phyloP scores from a whole-genome alignment of 139 green algal genomes.

The Microglena sp. region DNA sequence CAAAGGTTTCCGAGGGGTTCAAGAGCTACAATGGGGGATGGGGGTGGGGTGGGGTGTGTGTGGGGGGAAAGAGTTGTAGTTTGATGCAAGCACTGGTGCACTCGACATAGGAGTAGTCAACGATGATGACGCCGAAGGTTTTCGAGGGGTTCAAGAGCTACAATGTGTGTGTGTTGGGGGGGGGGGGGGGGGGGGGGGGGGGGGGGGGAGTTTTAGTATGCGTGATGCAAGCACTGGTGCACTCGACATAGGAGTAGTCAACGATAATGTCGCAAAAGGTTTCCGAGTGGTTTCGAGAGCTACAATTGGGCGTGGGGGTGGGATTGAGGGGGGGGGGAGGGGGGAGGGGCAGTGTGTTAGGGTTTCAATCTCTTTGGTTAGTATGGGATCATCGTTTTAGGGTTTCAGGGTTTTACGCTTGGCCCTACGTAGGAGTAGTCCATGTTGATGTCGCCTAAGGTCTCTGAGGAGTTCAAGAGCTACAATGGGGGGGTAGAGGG shows the following conservation, averaged over 20 bases:
- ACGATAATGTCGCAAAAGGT: constrained; percentile 99
- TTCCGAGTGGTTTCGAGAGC: constrained; percentile 94
- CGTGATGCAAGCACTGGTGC: constrained; percentile 82
- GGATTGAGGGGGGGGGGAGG: too few species aligned
- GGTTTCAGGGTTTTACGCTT: too few species aligned
- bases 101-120: constrained; percentile 99
- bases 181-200: too few species aligned
- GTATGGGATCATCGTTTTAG: too few species aligned
- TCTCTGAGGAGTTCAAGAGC: constrained; percentile 96
- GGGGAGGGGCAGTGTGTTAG: background rate
- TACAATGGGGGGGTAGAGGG: constrained; percentile 57
- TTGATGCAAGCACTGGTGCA: constrained; percentile 87
- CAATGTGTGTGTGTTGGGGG: too few species aligned
- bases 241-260: constrained; percentile 98
- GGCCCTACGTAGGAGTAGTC: constrained; percentile 96
- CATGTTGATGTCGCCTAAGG: constrained; percentile 98
- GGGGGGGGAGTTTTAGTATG: background rate
- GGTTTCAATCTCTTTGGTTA: too few species aligned
- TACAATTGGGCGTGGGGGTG: too few species aligned
- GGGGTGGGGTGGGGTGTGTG: too few species aligned
- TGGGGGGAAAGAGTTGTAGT: too few species aligned
- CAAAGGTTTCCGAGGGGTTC: constrained; percentile 98
- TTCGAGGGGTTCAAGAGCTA: constrained; percentile 94
- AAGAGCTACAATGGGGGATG: too few species aligned
- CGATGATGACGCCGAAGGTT: constrained; percentile 99